Evolutionary conservation across 805 yeast genomes (phyloP).

Genomic region (Zygotorulaspora florentina): DNA sequence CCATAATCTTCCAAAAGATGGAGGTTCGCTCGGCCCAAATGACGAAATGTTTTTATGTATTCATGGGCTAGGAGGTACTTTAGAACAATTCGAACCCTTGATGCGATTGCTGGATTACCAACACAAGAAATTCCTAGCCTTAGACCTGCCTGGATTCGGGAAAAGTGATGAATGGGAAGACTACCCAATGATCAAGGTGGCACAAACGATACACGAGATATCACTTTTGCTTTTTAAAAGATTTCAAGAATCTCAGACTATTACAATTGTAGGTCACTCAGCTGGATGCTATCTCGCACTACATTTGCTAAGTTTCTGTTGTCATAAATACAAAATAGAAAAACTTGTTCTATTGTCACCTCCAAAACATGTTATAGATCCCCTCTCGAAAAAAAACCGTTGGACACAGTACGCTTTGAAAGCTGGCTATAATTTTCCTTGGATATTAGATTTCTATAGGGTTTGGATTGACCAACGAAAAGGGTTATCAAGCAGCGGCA

Average conservation of each 20-base stretch:
- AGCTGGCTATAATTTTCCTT: slow-evolving; percentile 20
- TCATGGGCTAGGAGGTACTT: slow-evolving; percentile 90
- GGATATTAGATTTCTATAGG: slow-evolving; percentile 30
- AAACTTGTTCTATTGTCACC: slow-evolving; percentile 46
- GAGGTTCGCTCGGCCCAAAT: not conserved
- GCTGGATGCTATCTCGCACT: slow-evolving; percentile 61
- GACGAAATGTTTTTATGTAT: slow-evolving; percentile 49
- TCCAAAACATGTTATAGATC: slow-evolving; percentile 36
- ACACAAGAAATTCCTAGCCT: slow-evolving; percentile 57
- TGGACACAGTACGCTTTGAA: slow-evolving; percentile 15
- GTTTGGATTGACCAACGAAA: slow-evolving; percentile 29
- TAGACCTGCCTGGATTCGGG: slow-evolving; percentile 92
- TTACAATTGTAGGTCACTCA: slow-evolving; percentile 54
- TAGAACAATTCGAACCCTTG: slow-evolving; percentile 77
- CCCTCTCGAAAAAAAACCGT: slow-evolving; percentile 14
- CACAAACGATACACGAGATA: slow-evolving; percentile 12
- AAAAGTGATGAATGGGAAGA: slow-evolving; percentile 30
- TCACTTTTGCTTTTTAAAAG: not conserved
- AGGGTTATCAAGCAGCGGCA: slow-evolving; percentile 33
- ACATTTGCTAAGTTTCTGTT: slow-evolving; percentile 39
- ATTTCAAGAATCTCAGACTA: slow-evolving; percentile 3
- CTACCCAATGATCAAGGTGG: slow-evolving; percentile 22
- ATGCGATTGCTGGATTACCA: slow-evolving; percentile 55
- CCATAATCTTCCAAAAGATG: slow-evolving; percentile 18
- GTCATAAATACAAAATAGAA: slow-evolving; percentile 9